Percentiles rank a stretch among this genome's conserved stretches.
phyloP scores from a whole-genome alignment of 257 asterid genomes.

The Penstemon davidsonii region DNA sequence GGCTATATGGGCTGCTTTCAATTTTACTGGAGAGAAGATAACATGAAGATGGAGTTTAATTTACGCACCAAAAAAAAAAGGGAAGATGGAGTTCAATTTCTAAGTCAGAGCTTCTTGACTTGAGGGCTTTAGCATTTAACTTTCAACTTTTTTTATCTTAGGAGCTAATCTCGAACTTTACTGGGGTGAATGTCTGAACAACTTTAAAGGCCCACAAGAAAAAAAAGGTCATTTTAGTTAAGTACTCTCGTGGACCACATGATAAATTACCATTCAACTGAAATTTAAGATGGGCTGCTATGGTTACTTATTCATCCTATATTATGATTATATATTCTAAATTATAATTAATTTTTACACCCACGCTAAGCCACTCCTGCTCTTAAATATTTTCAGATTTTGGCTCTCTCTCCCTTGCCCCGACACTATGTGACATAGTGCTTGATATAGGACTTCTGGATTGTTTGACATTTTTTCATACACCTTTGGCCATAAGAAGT shows the following conservation, averaged over 20 bases:
- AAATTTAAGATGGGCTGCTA: neutral
- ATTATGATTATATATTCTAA: neutral
- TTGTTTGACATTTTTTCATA: neutral
- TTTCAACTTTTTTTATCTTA: neutral
- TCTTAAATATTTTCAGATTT: neutral
- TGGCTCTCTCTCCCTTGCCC: neutral
- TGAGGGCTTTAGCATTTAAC: neutral
- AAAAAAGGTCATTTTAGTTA: too few relatives aligned
- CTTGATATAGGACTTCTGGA: neutral
- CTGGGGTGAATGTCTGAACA: neutral
- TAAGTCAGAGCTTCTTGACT: neutral
- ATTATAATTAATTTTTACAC: neutral
- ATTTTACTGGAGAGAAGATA: neutral
- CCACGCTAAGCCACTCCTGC: neutral
- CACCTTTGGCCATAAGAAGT: neutral
- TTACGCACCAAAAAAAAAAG: too few relatives aligned
- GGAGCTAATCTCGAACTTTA: neutral
- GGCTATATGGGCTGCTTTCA: neutral
- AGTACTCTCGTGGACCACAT: neutral
- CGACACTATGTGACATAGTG: neutral
- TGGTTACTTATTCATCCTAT: neutral
- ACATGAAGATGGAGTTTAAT: neutral
- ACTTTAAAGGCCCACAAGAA: neutral
- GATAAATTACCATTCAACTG: neutral
- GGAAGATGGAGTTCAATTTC: neutral